Evolutionary conservation across 2,329 filamentous ascomycete species (phyloP).

Genomic region (Acephala macrosclerotiorum): DNA sequence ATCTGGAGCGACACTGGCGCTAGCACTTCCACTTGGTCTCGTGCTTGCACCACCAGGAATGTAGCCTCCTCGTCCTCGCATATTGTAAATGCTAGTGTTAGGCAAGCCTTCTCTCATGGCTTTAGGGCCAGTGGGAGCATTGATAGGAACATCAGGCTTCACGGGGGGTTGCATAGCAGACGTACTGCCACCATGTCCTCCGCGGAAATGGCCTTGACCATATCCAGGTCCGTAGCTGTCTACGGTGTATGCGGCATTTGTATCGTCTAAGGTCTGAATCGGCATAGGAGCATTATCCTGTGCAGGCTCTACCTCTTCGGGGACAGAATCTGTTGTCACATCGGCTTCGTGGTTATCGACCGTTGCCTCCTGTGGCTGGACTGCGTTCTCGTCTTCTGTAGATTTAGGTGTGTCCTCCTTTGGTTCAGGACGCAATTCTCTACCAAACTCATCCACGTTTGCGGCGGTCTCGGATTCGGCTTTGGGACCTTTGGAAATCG

Average conservation of each 20-base stretch:
- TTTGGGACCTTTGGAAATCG: conserved; percentile 42
- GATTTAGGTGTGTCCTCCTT: conserved; percentile 33
- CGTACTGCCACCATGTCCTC: conserved; percentile 49
- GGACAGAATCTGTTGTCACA: conserved; percentile 26
- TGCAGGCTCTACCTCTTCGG: conserved; percentile 23
- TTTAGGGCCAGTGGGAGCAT: conserved; percentile 89
- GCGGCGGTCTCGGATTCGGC: conserved; percentile 33
- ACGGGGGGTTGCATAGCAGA: conserved; percentile 45
- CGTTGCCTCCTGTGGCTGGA: conserved; percentile 19
- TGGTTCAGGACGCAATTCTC: conserved; percentile 43
- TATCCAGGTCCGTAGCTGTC: conserved; percentile 44
- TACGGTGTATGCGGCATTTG: conserved; percentile 36
- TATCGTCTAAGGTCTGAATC: conserved; percentile 44
- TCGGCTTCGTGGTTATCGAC: conserved; percentile 25
- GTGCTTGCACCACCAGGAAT: conserved; percentile 44
- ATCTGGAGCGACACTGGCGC: conserved; percentile 39
- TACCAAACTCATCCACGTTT: conserved; percentile 47
- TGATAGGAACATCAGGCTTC: conserved; percentile 60
- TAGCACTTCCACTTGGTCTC: conserved; percentile 35
- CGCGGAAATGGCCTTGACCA: conserved; percentile 43
- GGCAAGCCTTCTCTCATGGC: conserved; percentile 91
- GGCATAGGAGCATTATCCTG: conserved; percentile 36
- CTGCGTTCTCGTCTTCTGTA: conserved; percentile 22
- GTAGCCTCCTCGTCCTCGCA: conserved; percentile 52
- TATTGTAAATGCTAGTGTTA: conserved; percentile 77